Conservation (phyloP, 768 basidiomycete genomes). For the Russula foetens region DNA sequence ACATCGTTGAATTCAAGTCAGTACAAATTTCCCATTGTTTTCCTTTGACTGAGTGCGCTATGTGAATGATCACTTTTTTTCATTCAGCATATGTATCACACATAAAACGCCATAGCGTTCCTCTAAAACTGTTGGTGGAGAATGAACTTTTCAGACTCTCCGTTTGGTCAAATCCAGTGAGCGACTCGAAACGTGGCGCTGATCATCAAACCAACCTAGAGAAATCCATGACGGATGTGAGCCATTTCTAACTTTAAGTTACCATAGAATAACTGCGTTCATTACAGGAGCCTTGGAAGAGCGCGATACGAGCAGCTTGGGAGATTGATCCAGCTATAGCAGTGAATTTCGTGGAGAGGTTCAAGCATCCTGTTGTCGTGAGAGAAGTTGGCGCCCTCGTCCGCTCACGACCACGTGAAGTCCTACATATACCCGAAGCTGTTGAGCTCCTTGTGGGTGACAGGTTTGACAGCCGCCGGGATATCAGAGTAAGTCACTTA, state of each 20-base stretch:
- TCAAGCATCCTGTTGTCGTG: constrained; percentile 58
- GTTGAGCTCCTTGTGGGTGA: constrained; percentile 75
- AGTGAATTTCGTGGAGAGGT: constrained; percentile 79
- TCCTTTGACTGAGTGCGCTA: constrained; percentile 24
- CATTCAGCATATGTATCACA: constrained; percentile 32
- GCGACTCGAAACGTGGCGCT: constrained; percentile 59
- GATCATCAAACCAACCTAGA: constrained; percentile 53
- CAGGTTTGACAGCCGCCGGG: constrained; percentile 48
- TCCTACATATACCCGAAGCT: constrained; percentile 74
- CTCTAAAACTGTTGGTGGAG: constrained; percentile 79
- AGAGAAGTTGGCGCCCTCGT: constrained; percentile 73
- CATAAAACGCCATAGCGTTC: constrained; percentile 60
- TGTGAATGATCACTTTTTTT: constrained; percentile 37
- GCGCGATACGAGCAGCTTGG: constrained; percentile 71
- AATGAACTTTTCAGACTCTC: constrained; percentile 81
- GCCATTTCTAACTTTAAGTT: constrained; percentile 12
- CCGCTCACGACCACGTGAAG: constrained; percentile 59
- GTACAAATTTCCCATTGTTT: too few species aligned
- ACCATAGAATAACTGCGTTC: constrained; percentile 9
- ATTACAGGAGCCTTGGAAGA: constrained; percentile 53
- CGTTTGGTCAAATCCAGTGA: constrained; percentile 87
- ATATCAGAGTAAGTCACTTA: constrained; percentile 56
- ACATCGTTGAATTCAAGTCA: constrained; percentile 24
- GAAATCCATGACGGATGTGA: constrained; percentile 55
- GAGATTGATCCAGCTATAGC: constrained; percentile 75